A percentile compares a stretch with the other conserved stretches of the same genome.
Conservation (phyloP, 2,329 filamentous ascomycete genomes). For the Aaosphaeria pasadenensis region DNA sequence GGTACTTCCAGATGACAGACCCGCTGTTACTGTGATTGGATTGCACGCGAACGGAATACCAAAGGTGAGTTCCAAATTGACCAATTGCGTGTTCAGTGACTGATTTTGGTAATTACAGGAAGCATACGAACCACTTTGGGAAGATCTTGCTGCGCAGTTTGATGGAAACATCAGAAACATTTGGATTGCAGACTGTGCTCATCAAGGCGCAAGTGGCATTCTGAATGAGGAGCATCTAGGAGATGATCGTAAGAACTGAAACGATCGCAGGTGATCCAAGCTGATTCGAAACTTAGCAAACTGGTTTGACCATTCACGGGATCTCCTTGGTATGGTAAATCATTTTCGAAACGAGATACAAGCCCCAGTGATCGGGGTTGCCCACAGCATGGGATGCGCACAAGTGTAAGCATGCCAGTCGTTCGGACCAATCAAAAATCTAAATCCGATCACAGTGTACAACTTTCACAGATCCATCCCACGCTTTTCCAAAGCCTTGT, state of each 20-base stretch:
- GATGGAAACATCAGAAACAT: slow-evolving; percentile 9
- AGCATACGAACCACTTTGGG: slow-evolving; percentile 17
- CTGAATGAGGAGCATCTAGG: slow-evolving; percentile 9
- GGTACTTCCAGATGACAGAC: background rate
- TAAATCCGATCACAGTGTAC: slow-evolving; percentile 2
- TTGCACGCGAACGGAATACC: slow-evolving; percentile 15
- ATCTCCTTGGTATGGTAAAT: slow-evolving; percentile 16
- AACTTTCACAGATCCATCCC: slow-evolving; percentile 15
- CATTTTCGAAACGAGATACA: slow-evolving; percentile 11
- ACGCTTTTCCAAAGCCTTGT: slow-evolving; percentile 14
- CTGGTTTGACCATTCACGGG: slow-evolving; percentile 16
- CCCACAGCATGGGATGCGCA: slow-evolving; percentile 14
- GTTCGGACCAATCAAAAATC: too few relatives aligned
- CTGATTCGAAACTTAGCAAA: background rate
- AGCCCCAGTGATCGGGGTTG: slow-evolving; percentile 13
- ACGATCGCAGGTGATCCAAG: background rate
- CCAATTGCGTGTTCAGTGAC: background rate
- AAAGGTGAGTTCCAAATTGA: slow-evolving; percentile 6
- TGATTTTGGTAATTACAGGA: slow-evolving; percentile 4
- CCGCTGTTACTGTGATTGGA: slow-evolving; percentile 13
- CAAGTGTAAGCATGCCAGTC: slow-evolving; percentile 8
- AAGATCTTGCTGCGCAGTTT: slow-evolving; percentile 7
- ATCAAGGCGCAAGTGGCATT: slow-evolving; percentile 13
- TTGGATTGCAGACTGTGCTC: slow-evolving; percentile 13
- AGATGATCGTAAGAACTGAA: slow-evolving; percentile 7